Conservation (phyloP, 2,329 filamentous ascomycete species). For the Fusarium ambrosium region DNA sequence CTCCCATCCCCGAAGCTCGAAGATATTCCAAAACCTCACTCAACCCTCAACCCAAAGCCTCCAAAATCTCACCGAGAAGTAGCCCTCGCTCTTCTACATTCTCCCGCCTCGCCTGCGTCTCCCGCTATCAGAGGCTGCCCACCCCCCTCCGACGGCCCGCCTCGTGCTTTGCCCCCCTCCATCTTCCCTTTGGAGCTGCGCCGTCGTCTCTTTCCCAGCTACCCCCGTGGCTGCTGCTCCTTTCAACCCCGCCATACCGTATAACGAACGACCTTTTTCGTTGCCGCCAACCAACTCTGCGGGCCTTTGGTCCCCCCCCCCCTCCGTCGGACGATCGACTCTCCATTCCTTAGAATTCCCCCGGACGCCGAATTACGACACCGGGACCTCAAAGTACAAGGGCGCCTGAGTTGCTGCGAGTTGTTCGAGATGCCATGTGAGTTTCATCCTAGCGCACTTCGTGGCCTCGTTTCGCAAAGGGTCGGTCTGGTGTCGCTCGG, state of each 20-base stretch:
- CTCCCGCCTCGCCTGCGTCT: conserved; percentile 4
- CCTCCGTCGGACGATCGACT: conserved; percentile 36
- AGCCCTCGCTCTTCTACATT: conserved; percentile 4
- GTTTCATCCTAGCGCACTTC: conserved; percentile 40
- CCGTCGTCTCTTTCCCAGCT: conserved; percentile 17
- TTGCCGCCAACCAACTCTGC: conserved; percentile 40
- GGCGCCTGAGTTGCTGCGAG: conserved; percentile 44
- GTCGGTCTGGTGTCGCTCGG: conserved; percentile 12
- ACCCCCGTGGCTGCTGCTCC: conserved; percentile 33
- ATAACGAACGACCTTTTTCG: conserved; percentile 19
- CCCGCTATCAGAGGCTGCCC: conserved; percentile 2
- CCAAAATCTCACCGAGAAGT: conserved; percentile 6
- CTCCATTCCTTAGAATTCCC: conserved; percentile 19
- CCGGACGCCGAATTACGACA: conserved; percentile 35
- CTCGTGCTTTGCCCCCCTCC: conserved; percentile 22
- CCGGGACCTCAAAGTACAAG: conserved; percentile 31
- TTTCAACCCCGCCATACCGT: conserved; percentile 46
- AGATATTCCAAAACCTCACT: conserved; percentile 27
- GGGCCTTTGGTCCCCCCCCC: conserved; percentile 24
- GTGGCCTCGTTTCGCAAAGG: conserved; percentile 17
- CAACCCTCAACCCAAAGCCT: conserved; percentile 9
- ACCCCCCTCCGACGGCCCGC: conserved; percentile 20
- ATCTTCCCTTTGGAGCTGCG: conserved; percentile 29
- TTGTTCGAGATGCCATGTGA: conserved; percentile 56
- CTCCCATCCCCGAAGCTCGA: conserved; percentile 23